Percentiles rank a stretch among this genome's conserved stretches.
Evolutionary conservation across 2,329 filamentous ascomycete genomes (phyloP).

Genomic region (Chaetomiaceae sp.): DNA sequence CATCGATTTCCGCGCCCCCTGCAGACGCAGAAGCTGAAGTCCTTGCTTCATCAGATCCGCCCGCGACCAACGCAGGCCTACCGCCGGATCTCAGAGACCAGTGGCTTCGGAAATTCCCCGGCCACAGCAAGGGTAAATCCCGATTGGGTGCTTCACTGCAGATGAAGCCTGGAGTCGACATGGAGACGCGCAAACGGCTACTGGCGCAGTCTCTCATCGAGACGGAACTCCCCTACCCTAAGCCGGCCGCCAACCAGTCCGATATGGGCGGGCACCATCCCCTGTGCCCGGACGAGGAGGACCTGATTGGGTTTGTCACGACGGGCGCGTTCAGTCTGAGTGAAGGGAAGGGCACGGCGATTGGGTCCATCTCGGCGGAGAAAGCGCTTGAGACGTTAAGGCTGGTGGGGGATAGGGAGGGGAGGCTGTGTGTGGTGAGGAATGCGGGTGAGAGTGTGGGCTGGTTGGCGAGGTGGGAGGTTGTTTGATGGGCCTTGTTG

Average conservation of each 20-base stretch:
- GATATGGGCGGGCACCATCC: constrained; percentile 56
- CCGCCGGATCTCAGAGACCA: constrained; percentile 54
- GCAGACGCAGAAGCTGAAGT: constrained; percentile 41
- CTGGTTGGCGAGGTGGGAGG: constrained; percentile 74
- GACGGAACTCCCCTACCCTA: constrained; percentile 35
- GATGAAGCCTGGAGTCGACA: constrained; percentile 25
- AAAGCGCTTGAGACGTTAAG: constrained; percentile 47
- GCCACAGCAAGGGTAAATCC: constrained; percentile 23
- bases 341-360: constrained; percentile 68
- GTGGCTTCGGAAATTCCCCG: constrained; percentile 55
- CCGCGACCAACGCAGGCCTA: constrained; percentile 25
- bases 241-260: constrained; percentile 33
- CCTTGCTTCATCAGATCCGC: constrained; percentile 44
- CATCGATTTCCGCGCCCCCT: constrained; percentile 24
- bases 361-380: constrained; percentile 64
- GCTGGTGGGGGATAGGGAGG: constrained; percentile 35
- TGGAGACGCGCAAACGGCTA: constrained; percentile 26
- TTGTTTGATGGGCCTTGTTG: constrained; percentile 32
- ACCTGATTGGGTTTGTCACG: constrained; percentile 87
- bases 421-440: constrained; percentile 69
- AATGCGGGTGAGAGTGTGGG: constrained; percentile 75
- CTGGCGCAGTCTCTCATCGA: constrained; percentile 45
- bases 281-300: constrained; percentile 64
- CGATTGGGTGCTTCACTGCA: constrained; percentile 25
- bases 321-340: constrained; percentile 78